phyloP scores from a whole-genome alignment of 768 basidiomycete genomes.

The Sutorius australiensis region DNA sequence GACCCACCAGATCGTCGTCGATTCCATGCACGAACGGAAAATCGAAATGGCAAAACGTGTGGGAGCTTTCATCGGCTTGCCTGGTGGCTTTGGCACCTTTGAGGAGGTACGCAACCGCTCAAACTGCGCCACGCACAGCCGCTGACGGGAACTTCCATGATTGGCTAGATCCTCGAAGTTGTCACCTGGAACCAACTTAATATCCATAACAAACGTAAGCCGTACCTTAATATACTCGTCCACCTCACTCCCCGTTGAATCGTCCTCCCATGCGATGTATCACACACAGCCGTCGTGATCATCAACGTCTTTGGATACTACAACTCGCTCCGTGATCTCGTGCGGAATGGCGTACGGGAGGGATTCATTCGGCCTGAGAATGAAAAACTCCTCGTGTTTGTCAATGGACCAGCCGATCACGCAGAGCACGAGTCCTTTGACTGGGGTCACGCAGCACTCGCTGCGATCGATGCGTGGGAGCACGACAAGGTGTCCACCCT shows the following conservation, averaged over 20 bases:
- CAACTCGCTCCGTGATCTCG: constrained; percentile 73
- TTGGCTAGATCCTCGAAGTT: constrained; percentile 74
- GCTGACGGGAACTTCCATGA: constrained; percentile 1
- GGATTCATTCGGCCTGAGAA: constrained; percentile 73
- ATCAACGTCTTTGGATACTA: constrained; percentile 86
- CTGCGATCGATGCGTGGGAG: constrained; percentile 62
- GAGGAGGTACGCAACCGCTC: constrained; percentile 59
- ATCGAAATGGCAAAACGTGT: constrained; percentile 83
- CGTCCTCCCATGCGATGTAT: not conserved
- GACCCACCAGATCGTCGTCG: constrained; percentile 57
- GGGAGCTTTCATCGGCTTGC: constrained; percentile 81
- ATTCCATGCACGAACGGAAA: constrained; percentile 88
- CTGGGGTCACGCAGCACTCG: constrained; percentile 72
- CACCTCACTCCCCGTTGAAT: not conserved
- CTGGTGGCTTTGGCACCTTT: constrained; percentile 93
- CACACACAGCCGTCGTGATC: constrained; percentile 65
- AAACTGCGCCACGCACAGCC: not conserved
- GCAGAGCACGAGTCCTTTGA: constrained; percentile 58
- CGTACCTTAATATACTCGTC: constrained; percentile 11
- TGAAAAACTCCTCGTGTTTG: constrained; percentile 61
- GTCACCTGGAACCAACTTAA: constrained; percentile 93
- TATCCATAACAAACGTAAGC: constrained; percentile 78
- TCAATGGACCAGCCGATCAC: constrained; percentile 63
- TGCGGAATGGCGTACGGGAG: constrained; percentile 59
- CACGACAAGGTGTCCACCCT: constrained; percentile 28